Evolutionary conservation across 2,329 filamentous ascomycete genomes (phyloP).

Genomic region (Colletotrichum paranaense): DNA sequence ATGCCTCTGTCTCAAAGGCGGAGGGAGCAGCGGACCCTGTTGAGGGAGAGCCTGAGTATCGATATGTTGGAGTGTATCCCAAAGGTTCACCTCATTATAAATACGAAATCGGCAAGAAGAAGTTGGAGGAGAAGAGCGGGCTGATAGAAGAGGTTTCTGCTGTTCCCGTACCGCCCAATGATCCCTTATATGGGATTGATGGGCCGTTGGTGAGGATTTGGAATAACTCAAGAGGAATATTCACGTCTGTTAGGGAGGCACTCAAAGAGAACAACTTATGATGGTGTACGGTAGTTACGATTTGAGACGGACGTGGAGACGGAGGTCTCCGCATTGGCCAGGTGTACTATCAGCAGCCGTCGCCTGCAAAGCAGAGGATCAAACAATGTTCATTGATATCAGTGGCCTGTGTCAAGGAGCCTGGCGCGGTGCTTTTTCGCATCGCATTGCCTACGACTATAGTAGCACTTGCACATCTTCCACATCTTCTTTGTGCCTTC

Average conservation of each 20-base stretch:
- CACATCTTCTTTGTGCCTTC: background rate
- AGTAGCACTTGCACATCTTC: background rate
- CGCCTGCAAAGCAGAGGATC: background rate
- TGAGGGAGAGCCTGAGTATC: slow-evolving; percentile 28
- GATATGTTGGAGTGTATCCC: slow-evolving; percentile 40
- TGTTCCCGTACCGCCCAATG: slow-evolving; percentile 8
- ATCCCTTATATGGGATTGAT: slow-evolving; percentile 15
- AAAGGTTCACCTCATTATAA: slow-evolving; percentile 10
- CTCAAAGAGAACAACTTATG: background rate
- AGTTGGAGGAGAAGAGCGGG: background rate
- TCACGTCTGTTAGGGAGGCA: background rate
- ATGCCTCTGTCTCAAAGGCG: slow-evolving; percentile 26
- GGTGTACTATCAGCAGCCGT: too few species aligned
- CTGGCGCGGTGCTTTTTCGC: background rate
- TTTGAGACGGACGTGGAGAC: background rate
- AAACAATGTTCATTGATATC: background rate
- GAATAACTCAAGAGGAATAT: background rate
- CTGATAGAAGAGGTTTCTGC: slow-evolving; percentile 11
- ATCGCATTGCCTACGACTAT: background rate
- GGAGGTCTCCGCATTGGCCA: background rate
- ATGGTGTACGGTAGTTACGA: background rate
- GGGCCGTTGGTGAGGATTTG: slow-evolving; percentile 23
- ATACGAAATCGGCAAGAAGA: slow-evolving; percentile 16
- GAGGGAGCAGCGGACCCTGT: background rate
- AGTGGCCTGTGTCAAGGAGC: background rate